These are phyloP conservation scores for Asterophora lycoperdoides DNA, from an alignment of 768 basidiomycete species.

Conservation along the genomic window DNA sequence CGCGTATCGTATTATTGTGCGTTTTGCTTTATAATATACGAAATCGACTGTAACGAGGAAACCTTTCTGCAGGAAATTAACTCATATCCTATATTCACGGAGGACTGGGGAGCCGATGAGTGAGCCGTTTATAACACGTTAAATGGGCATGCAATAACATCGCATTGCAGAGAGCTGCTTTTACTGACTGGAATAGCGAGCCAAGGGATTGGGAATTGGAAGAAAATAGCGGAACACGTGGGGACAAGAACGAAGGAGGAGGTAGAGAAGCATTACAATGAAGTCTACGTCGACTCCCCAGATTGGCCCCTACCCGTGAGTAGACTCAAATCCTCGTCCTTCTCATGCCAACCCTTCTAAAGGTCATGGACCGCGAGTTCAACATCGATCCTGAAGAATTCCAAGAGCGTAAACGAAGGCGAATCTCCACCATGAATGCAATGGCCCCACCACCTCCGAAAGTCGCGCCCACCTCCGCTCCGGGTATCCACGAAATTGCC, in stretches of 20 bases:
- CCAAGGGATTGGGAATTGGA: conserved; percentile 95
- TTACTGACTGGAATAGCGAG: conserved; percentile 83
- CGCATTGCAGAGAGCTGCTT: conserved; percentile 67
- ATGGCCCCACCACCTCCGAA: conserved; percentile 56
- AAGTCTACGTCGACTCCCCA: conserved; percentile 74
- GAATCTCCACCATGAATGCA: conserved; percentile 78
- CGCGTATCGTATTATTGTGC: conserved; percentile 87
- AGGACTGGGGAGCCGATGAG: conserved; percentile 99
- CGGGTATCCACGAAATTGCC: conserved; percentile 87
- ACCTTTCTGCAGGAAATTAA: conserved; percentile 70
- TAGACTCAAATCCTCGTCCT: conserved; percentile 2
- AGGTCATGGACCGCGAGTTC: conserved; percentile 60
- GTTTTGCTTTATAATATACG: conserved; percentile 15
- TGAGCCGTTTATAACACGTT: conserved; percentile 32
- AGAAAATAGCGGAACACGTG: conserved; percentile 90
- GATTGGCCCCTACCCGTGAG: conserved; percentile 81
- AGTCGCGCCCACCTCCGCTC: conserved; percentile 80
- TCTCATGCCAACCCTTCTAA: background rate
- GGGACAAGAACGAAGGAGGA: conserved; percentile 94
- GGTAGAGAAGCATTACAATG: conserved; percentile 83
- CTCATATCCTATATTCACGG: conserved; percentile 91
- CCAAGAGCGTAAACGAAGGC: conserved; percentile 81
- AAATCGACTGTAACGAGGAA: background rate
- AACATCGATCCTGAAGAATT: conserved; percentile 78
- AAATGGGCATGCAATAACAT: background rate